Conservation (phyloP, 495 filamentous ascomycete genomes). For the Margaritispora aquatica region DNA sequence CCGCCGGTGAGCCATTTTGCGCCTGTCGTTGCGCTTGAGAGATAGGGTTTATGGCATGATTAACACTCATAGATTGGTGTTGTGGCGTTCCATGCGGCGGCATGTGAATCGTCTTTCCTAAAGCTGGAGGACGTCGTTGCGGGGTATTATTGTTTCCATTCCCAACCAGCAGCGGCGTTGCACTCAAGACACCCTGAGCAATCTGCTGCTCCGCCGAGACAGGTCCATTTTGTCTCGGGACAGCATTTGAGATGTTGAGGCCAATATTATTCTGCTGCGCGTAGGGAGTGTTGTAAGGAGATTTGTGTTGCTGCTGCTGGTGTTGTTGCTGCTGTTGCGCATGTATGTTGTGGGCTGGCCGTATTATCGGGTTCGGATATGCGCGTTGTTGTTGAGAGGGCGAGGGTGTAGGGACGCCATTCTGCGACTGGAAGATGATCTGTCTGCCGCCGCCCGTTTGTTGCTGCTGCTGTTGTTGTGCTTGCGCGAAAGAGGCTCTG, state of each 20-base stretch:
- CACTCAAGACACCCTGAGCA: conserved; percentile 23
- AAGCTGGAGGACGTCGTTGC: conserved; percentile 21
- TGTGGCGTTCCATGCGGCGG: conserved; percentile 17
- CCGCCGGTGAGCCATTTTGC: conserved; percentile 21
- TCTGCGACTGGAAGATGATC: conserved; percentile 16
- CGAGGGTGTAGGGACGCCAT: conserved; percentile 11
- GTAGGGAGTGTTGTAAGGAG: conserved; percentile 22
- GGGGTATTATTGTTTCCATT: conserved; percentile 19
- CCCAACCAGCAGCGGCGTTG: conserved; percentile 3
- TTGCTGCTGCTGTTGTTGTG: too few species aligned
- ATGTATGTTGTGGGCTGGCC: conserved; percentile 10
- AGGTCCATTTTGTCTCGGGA: conserved; percentile 11
- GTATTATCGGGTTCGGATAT: conserved; percentile 10
- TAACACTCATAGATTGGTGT: conserved; percentile 19
- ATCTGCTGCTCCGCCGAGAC: conserved; percentile 26
- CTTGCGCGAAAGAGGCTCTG: conserved; percentile 15
- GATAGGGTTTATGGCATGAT: conserved; percentile 18
- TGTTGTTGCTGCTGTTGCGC: conserved; percentile 4
- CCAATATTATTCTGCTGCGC: conserved; percentile 1
- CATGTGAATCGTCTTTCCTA: conserved; percentile 22
- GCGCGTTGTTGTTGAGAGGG: conserved; percentile 15
- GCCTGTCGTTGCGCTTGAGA: conserved; percentile 11
- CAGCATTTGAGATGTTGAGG: conserved; percentile 7
- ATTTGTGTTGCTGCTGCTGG: conserved; percentile 20
- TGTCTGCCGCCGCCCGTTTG: conserved; percentile 3